Evolutionary conservation across 2,329 filamentous ascomycete genomes (phyloP), one percentile per base, ranked within the genome.

Genomic region (Hymenoscyphus fraxineus): DNA sequence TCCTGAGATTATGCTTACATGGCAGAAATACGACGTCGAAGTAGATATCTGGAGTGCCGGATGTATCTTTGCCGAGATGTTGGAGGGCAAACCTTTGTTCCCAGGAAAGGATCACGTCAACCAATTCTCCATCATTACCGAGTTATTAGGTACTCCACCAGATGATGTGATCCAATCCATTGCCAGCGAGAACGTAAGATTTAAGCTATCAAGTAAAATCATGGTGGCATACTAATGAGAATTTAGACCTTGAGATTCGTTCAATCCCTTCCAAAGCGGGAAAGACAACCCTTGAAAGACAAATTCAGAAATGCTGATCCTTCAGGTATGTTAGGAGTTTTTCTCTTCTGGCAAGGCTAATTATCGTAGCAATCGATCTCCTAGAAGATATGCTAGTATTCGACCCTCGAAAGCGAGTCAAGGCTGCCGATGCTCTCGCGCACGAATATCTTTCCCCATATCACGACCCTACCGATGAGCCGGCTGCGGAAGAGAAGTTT

Each of bases 11-110:
- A 99, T 99, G 95, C 92, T 99, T 76, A 98, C 95, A 69, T 99
- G 95, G 95, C 95, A 99, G 83, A 99, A 99, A 82, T 99, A 99
- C 80, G 95, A 99, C 73, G 89, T 98, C 58, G 95, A 98, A 81
- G 95, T 99, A 65, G 95, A 99, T 77, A 97, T 99, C 76, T 99
- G 95, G 95, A 98, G 95, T 77, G 94, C 94, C 19, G 95, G 95
- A 66, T 99, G 95, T 80, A 99, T 99, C 76, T 98, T 99, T 73
- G 95, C 95, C 54, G 95, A 99, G 81, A 99, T 99, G 95, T 85
- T 99, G 65, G 94, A 97, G 80, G 95, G 95, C 76, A 98, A 98
- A 81, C 95, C 95, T 39, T 82, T 99, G 27, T 99, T 99, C 83
- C 95, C 95, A 0, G 95, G 95, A 77, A 99, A 99, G 81, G 95